phyloP scores from a whole-genome alignment of 208 protist genomes.

The Lotmaria passim region DNA sequence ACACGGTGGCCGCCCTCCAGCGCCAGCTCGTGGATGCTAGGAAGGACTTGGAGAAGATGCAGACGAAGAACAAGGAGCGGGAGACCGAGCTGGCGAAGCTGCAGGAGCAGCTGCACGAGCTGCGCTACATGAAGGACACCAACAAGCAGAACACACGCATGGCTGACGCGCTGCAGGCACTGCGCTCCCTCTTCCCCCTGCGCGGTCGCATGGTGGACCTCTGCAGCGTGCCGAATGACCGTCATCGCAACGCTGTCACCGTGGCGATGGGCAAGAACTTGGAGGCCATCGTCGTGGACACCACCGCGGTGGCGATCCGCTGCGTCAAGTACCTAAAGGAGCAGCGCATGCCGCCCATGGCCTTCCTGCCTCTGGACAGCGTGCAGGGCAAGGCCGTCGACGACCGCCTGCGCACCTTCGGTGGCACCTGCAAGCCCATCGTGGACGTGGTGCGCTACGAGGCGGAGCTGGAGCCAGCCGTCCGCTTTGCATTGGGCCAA shows the following conservation, averaged over 20 bases:
- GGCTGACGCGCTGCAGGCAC: constrained; percentile 84
- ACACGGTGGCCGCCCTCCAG: constrained; percentile 40
- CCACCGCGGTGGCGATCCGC: constrained; percentile 85
- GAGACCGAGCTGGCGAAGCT: constrained; percentile 85
- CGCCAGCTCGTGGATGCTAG: constrained; percentile 46
- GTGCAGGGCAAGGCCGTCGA: constrained; percentile 88
- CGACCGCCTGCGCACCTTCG: constrained; percentile 92
- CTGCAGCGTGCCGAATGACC: constrained; percentile 89
- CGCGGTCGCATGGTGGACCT: constrained; percentile 93
- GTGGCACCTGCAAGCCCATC: constrained; percentile 90
- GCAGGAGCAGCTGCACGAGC: constrained; percentile 89
- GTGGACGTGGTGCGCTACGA: constrained; percentile 95
- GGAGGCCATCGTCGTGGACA: constrained; percentile 97
- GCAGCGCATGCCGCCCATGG: constrained; percentile 92
- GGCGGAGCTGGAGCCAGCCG: constrained; percentile 78
- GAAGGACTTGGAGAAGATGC: constrained; percentile 45
- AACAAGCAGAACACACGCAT: constrained; percentile 75
- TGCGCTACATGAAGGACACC: constrained; percentile 85
- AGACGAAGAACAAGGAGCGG: constrained; percentile 68
- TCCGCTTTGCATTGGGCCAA: constrained; percentile 95
- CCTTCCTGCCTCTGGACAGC: constrained; percentile 96
- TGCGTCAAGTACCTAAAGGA: constrained; percentile 98
- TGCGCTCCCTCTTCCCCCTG: constrained; percentile 93
- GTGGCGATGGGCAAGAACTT: constrained; percentile 97
- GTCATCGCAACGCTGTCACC: constrained; percentile 94